Conservation (phyloP, 75 land plant genomes). For the Picea sitchensis region DNA sequence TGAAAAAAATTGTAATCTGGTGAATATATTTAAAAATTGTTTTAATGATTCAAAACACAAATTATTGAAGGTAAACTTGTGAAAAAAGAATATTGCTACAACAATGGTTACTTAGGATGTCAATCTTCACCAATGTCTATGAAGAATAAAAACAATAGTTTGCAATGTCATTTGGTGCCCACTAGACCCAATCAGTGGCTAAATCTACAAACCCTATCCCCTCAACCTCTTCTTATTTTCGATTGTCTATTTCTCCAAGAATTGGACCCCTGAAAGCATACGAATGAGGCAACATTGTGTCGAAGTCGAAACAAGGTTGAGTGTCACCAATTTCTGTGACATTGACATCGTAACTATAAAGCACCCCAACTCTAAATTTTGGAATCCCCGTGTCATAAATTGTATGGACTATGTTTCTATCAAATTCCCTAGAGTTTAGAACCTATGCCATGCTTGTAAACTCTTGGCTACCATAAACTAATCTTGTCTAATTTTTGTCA, state of each 20-base stretch:
- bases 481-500: slow-evolving; percentile 79
- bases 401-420: slow-evolving; percentile 58
- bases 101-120: too few relatives aligned
- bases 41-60: too few relatives aligned
- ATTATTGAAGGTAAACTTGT: too few relatives aligned
- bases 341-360: slow-evolving; percentile 65
- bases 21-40: too few relatives aligned
- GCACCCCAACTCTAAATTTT: slow-evolving; percentile 75
- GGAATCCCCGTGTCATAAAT: slow-evolving; percentile 67
- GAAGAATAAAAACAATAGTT: too few relatives aligned
- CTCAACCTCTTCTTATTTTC: slow-evolving; percentile 37
- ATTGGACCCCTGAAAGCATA: slow-evolving; percentile 37
- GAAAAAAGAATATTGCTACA: too few relatives aligned
- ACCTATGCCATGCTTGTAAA: slow-evolving; percentile 79
- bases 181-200: background rate
- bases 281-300: slow-evolving; percentile 38
- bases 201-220: slow-evolving; percentile 14
- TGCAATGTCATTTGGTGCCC: slow-evolving; percentile 9
- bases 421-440: slow-evolving; percentile 24
- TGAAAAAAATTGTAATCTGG: too few relatives aligned
- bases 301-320: slow-evolving; percentile 54
- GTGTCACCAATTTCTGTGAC: slow-evolving; percentile 57
- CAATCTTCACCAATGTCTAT: too few relatives aligned
- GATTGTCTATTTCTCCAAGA: slow-evolving; percentile 17
- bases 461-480: slow-evolving; percentile 35